Evolutionary conservation across 257 asterid species (phyloP).

Genomic region (Nicotiana obtusifolia): DNA sequence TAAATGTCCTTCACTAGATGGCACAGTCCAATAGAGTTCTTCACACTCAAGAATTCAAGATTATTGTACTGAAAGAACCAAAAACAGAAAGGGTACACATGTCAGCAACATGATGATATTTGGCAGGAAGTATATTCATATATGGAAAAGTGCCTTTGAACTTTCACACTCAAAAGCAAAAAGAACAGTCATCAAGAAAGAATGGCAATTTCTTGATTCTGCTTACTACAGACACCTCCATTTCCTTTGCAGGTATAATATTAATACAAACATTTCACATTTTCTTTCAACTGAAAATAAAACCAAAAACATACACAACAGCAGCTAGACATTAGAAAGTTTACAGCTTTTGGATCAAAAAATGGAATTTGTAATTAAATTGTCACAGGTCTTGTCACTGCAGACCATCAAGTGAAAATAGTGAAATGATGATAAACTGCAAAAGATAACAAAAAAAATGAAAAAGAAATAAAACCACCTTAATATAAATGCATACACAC

Average conservation of each 20-base stretch:
- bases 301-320: slow-evolving; percentile 32
- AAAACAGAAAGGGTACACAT: slow-evolving; percentile 32
- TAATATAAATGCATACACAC: neutral
- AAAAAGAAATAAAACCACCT: neutral
- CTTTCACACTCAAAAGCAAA: slow-evolving; percentile 51
- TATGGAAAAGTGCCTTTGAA: slow-evolving; percentile 34
- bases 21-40: slow-evolving; percentile 18
- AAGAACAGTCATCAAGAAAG: slow-evolving; percentile 21
- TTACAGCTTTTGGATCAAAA: slow-evolving; percentile 11
- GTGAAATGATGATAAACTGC: neutral
- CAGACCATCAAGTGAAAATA: slow-evolving; percentile 27
- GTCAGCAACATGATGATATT: slow-evolving; percentile 47
- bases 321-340: neutral
- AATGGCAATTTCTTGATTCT: slow-evolving; percentile 15
- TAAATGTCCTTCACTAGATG: slow-evolving; percentile 21
- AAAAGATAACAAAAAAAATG: neutral
- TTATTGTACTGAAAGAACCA: slow-evolving; percentile 50
- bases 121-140: slow-evolving; percentile 23
- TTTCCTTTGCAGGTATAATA: slow-evolving; percentile 23
- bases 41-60: slow-evolving; percentile 34
- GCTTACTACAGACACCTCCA: slow-evolving; percentile 35
- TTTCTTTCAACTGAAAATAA: slow-evolving; percentile 36
- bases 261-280: slow-evolving; percentile 21
- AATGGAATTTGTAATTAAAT: slow-evolving; percentile 23
- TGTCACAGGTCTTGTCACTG: slow-evolving; percentile 30